Conservation (phyloP, 768 basidiomycete species). For the Trametes gibbosa region DNA sequence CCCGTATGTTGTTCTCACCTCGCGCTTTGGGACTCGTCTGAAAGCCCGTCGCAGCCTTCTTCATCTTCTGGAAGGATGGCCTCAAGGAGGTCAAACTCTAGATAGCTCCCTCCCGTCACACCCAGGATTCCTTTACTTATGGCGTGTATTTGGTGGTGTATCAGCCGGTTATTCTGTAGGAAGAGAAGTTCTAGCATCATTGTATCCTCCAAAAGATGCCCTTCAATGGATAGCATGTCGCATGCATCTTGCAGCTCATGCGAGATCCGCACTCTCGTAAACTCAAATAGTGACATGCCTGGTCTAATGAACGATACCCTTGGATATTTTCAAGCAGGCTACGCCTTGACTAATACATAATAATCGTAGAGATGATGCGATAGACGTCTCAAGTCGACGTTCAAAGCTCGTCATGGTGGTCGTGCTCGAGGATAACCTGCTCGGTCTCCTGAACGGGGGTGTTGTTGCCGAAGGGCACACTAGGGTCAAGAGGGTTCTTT, state of each 20-base stretch:
- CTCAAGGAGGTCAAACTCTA: conserved; percentile 77
- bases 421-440: conserved; percentile 23
- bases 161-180: conserved; percentile 17
- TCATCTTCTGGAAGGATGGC: conserved; percentile 97
- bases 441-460: conserved; percentile 23
- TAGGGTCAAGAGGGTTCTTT: conserved; percentile 64
- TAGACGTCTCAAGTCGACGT: not conserved
- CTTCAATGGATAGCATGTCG: conserved; percentile 4
- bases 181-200: conserved; percentile 16
- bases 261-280: not conserved
- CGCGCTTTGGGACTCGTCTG: not conserved
- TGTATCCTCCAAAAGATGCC: conserved; percentile 14
- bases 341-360: conserved; percentile 14
- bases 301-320: not conserved
- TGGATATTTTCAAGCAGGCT: conserved; percentile 7
- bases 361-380: conserved; percentile 12
- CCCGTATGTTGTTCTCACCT: conserved; percentile 50
- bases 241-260: not conserved
- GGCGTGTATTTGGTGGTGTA: conserved; percentile 13
- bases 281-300: not conserved
- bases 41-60: conserved; percentile 55
- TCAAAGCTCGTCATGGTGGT: conserved; percentile 30
- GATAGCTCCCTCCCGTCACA: conserved; percentile 4
- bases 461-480: conserved; percentile 24
- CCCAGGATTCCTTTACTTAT: conserved; percentile 7